Evolutionary conservation across 345 rosid species (phyloP), one percentile per base, ranked within the genome.

Genomic region (Brassica incana): DNA sequence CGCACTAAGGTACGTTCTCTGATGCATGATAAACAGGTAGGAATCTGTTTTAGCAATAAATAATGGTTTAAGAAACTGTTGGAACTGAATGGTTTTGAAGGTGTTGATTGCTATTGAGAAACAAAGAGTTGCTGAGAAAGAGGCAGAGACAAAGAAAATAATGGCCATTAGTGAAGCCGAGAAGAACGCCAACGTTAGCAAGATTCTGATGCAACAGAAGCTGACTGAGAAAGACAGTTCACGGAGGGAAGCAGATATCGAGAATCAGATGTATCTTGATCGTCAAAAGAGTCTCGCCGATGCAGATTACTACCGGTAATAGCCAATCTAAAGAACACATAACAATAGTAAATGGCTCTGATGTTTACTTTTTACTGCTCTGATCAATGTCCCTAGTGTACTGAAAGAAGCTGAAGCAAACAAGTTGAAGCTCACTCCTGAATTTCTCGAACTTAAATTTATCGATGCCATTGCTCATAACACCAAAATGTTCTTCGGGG

Each of bases 141-240:
- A 92, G 79, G 89, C 97, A 68, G 97, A 94, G 89, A 92, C 97
- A 23, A 70, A 30, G 30, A 92, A 91, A 78, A 95, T 90, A 85
- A 90, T 92, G 91, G 97, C 97, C 50, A 86, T 92, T 63, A 92
- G 97, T 81, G 97, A 90, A 85, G 99, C 99, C 14, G 92, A 95
- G 85, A 92, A 92, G 82, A 85, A 87, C 43, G 91, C 97, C 72
- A 87, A 85, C 56, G 97, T 90, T 10, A 90, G 99, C 85, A 91
- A 71, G 89, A 95, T 95, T 65, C 81, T 85, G 35, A 91, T 95
- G 99, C 89, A 88, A 36, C 97, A 91, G 80, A 91, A 89, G 86
- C 62, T 92, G 84, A 92, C 86, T 83, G 97, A 94, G 89, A 95
- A 90, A 81, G 97, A 90, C 80, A 88, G 97, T 78, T 59, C 91